Evolutionary conservation across 78 protist genomes (phyloP).

Genomic region (Bodo saltans): DNA sequence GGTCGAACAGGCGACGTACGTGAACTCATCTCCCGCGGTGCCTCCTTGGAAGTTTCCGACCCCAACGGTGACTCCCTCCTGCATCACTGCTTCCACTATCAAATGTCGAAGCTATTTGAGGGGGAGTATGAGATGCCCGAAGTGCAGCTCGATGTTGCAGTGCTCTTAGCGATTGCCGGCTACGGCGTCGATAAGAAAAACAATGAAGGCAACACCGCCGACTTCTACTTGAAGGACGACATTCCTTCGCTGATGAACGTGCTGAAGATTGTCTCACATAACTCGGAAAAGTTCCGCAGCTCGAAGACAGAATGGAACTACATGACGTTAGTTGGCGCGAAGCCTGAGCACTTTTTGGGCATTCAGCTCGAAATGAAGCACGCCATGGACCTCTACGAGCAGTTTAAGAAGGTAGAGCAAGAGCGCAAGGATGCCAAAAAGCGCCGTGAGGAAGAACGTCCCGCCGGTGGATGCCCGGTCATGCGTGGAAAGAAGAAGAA

Average conservation of each 20-base stretch:
- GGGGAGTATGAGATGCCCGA: constrained; percentile 5
- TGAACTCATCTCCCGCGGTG: background rate
- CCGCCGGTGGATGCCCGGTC: background rate
- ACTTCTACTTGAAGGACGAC: background rate
- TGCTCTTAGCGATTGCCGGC: background rate
- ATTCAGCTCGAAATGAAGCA: background rate
- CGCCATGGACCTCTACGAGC: constrained; percentile 22
- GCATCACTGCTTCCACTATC: constrained; percentile 9
- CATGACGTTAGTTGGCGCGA: background rate
- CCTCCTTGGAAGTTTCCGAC: background rate
- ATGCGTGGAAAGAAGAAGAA: background rate
- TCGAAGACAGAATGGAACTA: constrained; percentile 4
- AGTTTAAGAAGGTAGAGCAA: background rate
- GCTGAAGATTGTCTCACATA: background rate
- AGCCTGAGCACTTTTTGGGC: background rate
- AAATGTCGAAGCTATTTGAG: constrained; percentile 10
- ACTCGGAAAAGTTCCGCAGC: background rate
- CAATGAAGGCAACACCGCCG: background rate
- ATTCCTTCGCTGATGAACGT: background rate
- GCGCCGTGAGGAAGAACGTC: background rate
- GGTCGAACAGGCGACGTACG: background rate
- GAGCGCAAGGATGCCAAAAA: background rate
- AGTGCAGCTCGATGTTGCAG: constrained; percentile 10
- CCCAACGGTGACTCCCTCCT: constrained; percentile 16
- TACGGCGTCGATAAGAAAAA: background rate